These are phyloP conservation scores for Mucor indicus DNA, from an alignment of 371 early-diverging fungal genomes.

Conservation along the genomic window DNA sequence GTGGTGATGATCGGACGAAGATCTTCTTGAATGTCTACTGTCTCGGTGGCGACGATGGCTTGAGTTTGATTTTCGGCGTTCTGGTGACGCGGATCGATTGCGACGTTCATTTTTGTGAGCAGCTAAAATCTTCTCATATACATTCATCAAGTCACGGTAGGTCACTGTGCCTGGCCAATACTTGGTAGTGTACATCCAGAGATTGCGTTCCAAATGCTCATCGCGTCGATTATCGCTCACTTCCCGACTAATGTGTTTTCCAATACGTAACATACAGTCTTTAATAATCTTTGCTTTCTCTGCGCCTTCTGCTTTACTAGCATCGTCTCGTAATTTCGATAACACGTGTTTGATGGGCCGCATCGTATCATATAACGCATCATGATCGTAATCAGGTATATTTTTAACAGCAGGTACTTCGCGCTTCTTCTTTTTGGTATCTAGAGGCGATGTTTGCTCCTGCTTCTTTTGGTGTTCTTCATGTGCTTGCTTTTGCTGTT, in stretches of 20 bases:
- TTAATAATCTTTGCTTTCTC: slow-evolving; percentile 60
- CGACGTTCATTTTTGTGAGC: background rate
- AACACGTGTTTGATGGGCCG: slow-evolving; percentile 12
- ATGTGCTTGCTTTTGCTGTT: slow-evolving; percentile 4
- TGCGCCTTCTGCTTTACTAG: slow-evolving; percentile 40
- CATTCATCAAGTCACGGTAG: slow-evolving; percentile 46
- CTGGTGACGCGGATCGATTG: background rate
- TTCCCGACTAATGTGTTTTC: slow-evolving; percentile 53
- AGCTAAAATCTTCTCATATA: slow-evolving; percentile 48
- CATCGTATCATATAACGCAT: slow-evolving; percentile 17
- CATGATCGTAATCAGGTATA: slow-evolving; percentile 9
- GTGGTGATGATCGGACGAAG: slow-evolving; percentile 9
- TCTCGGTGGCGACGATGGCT: background rate
- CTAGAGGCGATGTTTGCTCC: background rate
- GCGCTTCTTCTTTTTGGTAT: slow-evolving; percentile 2
- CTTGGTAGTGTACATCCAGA: slow-evolving; percentile 63
- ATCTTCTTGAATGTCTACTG: slow-evolving; percentile 2
- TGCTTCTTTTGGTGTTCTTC: background rate
- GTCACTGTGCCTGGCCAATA: slow-evolving; percentile 61
- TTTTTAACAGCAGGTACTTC: slow-evolving; percentile 1
- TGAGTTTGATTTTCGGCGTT: too few species aligned
- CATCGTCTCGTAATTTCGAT: slow-evolving; percentile 42
- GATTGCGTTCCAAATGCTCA: slow-evolving; percentile 24
- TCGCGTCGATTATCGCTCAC: slow-evolving; percentile 1
- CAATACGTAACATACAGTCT: slow-evolving; percentile 60